phyloP scores from a whole-genome alignment of 805 yeast genomes.

The Sungouiozyma intestinalis region DNA sequence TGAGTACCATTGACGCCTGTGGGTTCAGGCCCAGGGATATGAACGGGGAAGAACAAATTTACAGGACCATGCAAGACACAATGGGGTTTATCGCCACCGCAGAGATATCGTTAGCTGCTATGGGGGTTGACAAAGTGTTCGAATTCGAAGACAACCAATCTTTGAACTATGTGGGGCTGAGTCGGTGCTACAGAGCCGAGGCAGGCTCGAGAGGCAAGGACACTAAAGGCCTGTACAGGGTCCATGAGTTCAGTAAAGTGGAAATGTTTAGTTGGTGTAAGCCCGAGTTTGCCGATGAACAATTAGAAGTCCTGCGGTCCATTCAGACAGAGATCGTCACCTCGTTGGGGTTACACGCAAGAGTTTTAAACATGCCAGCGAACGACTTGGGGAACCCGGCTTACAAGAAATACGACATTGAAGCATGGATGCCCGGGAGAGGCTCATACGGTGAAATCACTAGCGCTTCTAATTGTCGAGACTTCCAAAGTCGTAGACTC shows the following conservation, averaged over 20 bases:
- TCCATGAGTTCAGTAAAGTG: constrained; percentile 93
- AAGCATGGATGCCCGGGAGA: constrained; percentile 98
- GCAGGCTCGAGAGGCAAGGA: constrained; percentile 96
- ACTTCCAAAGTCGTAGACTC: constrained; percentile 78
- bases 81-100: constrained; percentile 86
- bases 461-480: constrained; percentile 85
- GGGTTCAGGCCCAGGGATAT: constrained; percentile 92
- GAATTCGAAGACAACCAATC: constrained; percentile 26
- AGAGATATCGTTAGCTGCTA: constrained; percentile 85
- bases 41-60: constrained; percentile 77
- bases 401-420: constrained; percentile 80
- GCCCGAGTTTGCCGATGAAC: constrained; percentile 34
- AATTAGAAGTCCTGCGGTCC: constrained; percentile 48
- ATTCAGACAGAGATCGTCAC: constrained; percentile 57
- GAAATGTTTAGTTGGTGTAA: constrained; percentile 74
- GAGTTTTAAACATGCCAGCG: constrained; percentile 80
- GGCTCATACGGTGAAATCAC: constrained; percentile 88
- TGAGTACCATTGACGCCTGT: constrained; percentile 74
- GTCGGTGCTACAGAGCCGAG: constrained; percentile 86
- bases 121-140: constrained; percentile 45
- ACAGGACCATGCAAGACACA: constrained; percentile 43
- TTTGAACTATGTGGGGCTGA: constrained; percentile 64
- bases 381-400: constrained; percentile 94
- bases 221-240: constrained; percentile 84
- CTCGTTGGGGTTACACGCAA: constrained; percentile 67